A percentile compares a stretch with the other conserved stretches of the same genome.
Conservation (phyloP, 75 land plant species). For the Chamaecyparis obtusa region DNA sequence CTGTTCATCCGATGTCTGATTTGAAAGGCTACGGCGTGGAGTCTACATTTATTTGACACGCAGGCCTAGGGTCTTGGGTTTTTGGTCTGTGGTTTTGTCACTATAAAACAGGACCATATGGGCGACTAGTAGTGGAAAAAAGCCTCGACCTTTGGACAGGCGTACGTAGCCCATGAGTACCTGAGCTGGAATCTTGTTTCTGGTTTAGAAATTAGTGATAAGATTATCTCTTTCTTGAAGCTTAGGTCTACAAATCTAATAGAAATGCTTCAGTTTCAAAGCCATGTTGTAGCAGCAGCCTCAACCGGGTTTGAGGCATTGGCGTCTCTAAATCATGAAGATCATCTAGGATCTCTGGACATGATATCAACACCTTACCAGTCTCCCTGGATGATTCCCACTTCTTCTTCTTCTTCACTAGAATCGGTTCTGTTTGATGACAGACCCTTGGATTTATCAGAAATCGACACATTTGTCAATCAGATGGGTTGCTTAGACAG, state of each 20-base stretch:
- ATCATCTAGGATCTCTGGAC: background rate
- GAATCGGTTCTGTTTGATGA: constrained; percentile 1
- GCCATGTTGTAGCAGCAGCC: background rate
- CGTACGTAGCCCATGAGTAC: background rate
- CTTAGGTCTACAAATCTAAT: background rate
- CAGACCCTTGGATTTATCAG: background rate
- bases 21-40: background rate
- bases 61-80: background rate
- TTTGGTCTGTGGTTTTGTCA: background rate
- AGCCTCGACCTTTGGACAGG: background rate
- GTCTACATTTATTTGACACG: background rate
- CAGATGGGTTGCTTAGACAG: constrained; percentile 1
- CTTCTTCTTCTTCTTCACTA: background rate
- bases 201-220: background rate
- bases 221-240: background rate
- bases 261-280: background rate
- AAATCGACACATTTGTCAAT: constrained; percentile 1
- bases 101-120: background rate
- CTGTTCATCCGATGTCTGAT: constrained; percentile 5
- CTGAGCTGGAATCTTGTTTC: background rate
- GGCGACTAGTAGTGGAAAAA: background rate
- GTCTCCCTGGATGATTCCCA: constrained; percentile 9
- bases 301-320: constrained; percentile 3
- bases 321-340: background rate
- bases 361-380: background rate